Evolutionary conservation across 2,329 filamentous ascomycete species (phyloP).

Genomic region (Chlorencoelia australis): DNA sequence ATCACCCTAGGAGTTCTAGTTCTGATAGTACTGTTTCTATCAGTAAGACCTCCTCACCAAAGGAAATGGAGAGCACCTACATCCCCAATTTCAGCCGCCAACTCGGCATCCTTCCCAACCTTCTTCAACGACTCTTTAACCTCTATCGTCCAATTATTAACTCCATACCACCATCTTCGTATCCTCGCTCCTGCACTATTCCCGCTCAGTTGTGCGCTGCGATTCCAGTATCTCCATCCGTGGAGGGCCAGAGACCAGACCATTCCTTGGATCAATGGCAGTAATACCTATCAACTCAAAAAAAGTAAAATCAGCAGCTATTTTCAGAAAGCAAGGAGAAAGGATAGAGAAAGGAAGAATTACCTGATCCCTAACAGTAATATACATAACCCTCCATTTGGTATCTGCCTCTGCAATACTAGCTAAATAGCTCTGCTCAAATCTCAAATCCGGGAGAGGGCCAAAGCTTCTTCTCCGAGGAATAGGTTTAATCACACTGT

Average conservation of each 20-base stretch:
- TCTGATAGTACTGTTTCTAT: slow-evolving; percentile 23
- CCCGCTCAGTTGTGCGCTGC: slow-evolving; percentile 65
- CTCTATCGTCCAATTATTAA: slow-evolving; percentile 75
- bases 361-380: slow-evolving; percentile 86
- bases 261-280: slow-evolving; percentile 80
- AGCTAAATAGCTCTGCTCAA: slow-evolving; percentile 95
- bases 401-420: slow-evolving; percentile 73
- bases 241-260: slow-evolving; percentile 77
- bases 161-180: slow-evolving; percentile 87
- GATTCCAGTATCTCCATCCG: slow-evolving; percentile 89
- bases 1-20: slow-evolving; percentile 15
- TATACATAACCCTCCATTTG: slow-evolving; percentile 70
- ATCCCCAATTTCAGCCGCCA: slow-evolving; percentile 33
- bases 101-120: slow-evolving; percentile 19
- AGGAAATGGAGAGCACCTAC: slow-evolving; percentile 22
- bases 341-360: slow-evolving; percentile 11
- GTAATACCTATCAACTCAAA: slow-evolving; percentile 49
- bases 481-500: slow-evolving; percentile 48
- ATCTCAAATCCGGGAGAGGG: slow-evolving; percentile 78
- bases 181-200: slow-evolving; percentile 65
- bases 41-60: slow-evolving; percentile 18
- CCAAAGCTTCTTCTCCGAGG: slow-evolving; percentile 45
- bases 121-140: slow-evolving; percentile 32
- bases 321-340: neutral
- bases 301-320: neutral